These are phyloP conservation scores for Anaeromyces robustus DNA, from an alignment of 192 early-diverging fungal species.

Conservation along the genomic window DNA sequence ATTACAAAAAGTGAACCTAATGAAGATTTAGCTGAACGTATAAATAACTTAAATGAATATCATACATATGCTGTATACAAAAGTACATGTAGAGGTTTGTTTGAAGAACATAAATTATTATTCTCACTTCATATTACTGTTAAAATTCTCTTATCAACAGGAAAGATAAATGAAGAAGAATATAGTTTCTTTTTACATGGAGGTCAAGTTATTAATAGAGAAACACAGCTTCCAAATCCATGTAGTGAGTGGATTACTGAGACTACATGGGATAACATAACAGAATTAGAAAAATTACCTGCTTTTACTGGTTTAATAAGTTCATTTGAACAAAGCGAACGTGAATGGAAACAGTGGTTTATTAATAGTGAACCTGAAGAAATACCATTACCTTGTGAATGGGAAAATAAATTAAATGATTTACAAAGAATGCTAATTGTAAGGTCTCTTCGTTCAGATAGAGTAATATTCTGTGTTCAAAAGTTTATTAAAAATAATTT, in stretches of 20 bases:
- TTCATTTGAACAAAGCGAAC: constrained; percentile 39
- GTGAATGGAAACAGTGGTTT: constrained; percentile 47
- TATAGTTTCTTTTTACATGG: constrained; percentile 44
- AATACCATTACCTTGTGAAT: constrained; percentile 31
- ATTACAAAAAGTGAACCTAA: constrained; percentile 31
- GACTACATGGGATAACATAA: constrained; percentile 37
- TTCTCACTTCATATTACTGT: constrained; percentile 49
- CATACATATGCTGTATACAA: constrained; percentile 47
- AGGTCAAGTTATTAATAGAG: constrained; percentile 20
- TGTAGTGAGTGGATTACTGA: constrained; percentile 29
- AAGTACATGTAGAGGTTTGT: constrained; percentile 41
- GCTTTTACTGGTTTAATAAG: constrained; percentile 33
- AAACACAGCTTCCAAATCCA: constrained; percentile 2
- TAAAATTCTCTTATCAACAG: constrained; percentile 35
- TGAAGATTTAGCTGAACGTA: constrained; percentile 31
- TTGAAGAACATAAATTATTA: constrained; percentile 39
- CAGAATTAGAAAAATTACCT: constrained; percentile 1
- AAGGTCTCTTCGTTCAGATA: constrained; percentile 32
- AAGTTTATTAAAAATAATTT: constrained; percentile 37
- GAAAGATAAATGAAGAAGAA: constrained; percentile 35
- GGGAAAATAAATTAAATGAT: constrained; percentile 24
- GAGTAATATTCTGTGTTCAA: constrained; percentile 37
- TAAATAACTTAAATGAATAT: constrained; percentile 36
- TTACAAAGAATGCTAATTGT: constrained; percentile 34
- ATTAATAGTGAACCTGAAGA: constrained; percentile 37